A percentile compares a stretch with the other conserved stretches of the same genome.
Conservation (phyloP, 2,329 filamentous ascomycete species). For the Trichoderma gracile region DNA sequence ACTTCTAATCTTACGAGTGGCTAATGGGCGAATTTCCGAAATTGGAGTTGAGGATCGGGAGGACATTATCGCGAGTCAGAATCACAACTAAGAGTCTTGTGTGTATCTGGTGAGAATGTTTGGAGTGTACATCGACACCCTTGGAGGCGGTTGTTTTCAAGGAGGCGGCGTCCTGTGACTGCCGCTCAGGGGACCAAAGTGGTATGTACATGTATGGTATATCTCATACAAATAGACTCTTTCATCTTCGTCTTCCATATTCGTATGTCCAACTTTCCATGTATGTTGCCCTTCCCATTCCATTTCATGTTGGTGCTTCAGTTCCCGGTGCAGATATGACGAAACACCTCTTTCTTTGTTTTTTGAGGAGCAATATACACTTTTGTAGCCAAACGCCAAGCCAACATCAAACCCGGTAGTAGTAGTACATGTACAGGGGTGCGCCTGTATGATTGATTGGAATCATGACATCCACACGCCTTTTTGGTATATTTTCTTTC, state of each 20-base stretch:
- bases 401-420: conserved; percentile 35
- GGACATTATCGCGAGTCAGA: not conserved
- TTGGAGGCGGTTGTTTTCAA: conserved; percentile 23
- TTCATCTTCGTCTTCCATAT: conserved; percentile 17
- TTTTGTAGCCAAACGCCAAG: conserved; percentile 40
- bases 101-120: not conserved
- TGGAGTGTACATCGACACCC: conserved; percentile 19
- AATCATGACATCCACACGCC: conserved; percentile 2
- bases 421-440: conserved; percentile 41
- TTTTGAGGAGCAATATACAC: conserved; percentile 49
- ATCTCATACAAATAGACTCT: conserved; percentile 25
- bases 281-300: not conserved
- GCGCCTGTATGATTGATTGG: not conserved
- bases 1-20: not conserved
- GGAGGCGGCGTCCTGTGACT: conserved; percentile 15
- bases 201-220: conserved; percentile 28
- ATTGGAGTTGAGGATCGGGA: not conserved
- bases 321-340: conserved; percentile 29
- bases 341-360: conserved; percentile 9
- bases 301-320: not conserved
- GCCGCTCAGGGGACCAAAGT: conserved; percentile 21
- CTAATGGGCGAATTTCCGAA: not conserved
- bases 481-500: conserved; percentile 22
- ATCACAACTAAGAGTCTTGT: not conserved
- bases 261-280: conserved; percentile 25